Percentiles rank a stretch among this genome's conserved stretches.
Evolutionary conservation across 495 filamentous ascomycete species (phyloP).

Genomic region (Aspergillus biplanus): DNA sequence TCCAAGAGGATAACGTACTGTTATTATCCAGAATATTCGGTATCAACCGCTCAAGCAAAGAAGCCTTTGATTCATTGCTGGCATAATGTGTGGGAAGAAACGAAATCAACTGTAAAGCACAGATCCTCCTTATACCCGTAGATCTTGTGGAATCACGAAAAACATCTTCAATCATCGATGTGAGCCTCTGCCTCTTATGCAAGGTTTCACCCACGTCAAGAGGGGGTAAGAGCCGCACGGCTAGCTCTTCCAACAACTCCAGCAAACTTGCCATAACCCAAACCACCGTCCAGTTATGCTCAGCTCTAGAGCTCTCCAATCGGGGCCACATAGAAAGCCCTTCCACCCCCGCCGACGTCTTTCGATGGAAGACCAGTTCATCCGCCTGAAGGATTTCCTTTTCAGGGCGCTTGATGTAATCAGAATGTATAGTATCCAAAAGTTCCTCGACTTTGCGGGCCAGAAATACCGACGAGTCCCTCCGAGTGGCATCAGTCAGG

Average conservation of each 20-base stretch:
- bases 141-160: slow-evolving; percentile 61
- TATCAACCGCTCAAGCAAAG: slow-evolving; percentile 51
- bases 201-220: slow-evolving; percentile 27
- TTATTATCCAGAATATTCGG: slow-evolving; percentile 61
- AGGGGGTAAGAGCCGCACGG: slow-evolving; percentile 17
- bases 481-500: slow-evolving; percentile 31
- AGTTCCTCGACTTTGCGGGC: slow-evolving; percentile 54
- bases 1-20: slow-evolving; percentile 59
- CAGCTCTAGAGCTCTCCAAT: slow-evolving; percentile 46
- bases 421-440: slow-evolving; percentile 63
- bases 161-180: slow-evolving; percentile 61
- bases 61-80: slow-evolving; percentile 44
- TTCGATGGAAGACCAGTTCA: slow-evolving; percentile 63
- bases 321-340: slow-evolving; percentile 42
- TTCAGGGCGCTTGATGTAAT: slow-evolving; percentile 72
- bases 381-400: slow-evolving; percentile 76
- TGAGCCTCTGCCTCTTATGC: slow-evolving; percentile 65
- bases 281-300: slow-evolving; percentile 52
- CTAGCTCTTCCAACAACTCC: slow-evolving; percentile 34
- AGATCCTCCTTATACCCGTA: slow-evolving; percentile 59
- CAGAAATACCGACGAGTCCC: slow-evolving; percentile 34
- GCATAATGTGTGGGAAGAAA: slow-evolving; percentile 61
- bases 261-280: slow-evolving; percentile 44
- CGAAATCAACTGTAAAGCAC: slow-evolving; percentile 76
- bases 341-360: slow-evolving; percentile 19